Evolutionary conservation across 1,284 basidiomycete species (phyloP), one percentile per base, ranked within the genome.

Genomic region (Chalciporus sp.): DNA sequence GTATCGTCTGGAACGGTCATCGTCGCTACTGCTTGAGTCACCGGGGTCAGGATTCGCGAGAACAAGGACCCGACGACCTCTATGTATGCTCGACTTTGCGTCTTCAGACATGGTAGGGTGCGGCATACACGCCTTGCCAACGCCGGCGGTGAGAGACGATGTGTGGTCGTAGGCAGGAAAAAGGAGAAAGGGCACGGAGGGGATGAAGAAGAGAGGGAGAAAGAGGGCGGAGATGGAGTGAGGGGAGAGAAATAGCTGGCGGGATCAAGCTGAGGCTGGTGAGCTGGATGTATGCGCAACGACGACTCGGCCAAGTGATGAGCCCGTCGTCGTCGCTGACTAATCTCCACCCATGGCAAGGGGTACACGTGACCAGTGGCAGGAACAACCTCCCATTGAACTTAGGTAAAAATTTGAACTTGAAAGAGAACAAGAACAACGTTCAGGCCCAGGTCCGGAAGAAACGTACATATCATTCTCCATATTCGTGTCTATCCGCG

Each of bases 1-100:
- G 47, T 53, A 42, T 58, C 40, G 61, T 47, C 56, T 53, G 39
- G 35, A 58, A 46, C 52, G 58, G 52, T 71, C 73, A 47, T 76
- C 76, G 28, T 78, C 78, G 62, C 79, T 77, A 61, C 75, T 76
- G 59, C 77, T 75, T 35, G 74, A 75, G 33, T 72, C 71, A 51
- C 76, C 82, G 39, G 81, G 79, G 63, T 79, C 76, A 12, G 81
- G 82, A 65, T 88, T 88, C 54, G 79, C 77, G 60, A 88, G 77
- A 66, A 81, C 77, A 47, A 86, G 77, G 51, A 80, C 66, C 51
- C 72, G 72, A 56, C 66, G 69, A 33, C 51, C 53, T 55, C 60
- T 70, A 42, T 62, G 60, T 23, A 63, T 61, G 61, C 58, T 65
- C 39, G 76, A 76, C 67, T 66, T 73, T 47, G 69, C 56, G 61